Evolutionary conservation across 2,329 filamentous ascomycete genomes (phyloP), one percentile per base, ranked within the genome.

Genomic region (Lasiodiplodia hormozganensis): DNA sequence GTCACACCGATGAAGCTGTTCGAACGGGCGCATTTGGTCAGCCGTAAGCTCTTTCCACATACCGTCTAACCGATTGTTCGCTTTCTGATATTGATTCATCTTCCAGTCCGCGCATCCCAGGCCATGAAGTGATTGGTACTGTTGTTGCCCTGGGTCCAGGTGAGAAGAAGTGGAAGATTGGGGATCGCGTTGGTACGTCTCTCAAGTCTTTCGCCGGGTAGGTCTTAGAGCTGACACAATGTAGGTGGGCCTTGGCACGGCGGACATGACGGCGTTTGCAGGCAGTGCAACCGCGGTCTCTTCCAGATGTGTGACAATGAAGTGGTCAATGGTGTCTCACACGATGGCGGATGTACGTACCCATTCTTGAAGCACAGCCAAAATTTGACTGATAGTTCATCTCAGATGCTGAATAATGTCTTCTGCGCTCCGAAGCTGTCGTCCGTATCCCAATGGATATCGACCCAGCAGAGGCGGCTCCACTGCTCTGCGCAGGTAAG

Each of bases 41-140:
- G 53, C 73, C 84, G 23, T 89, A 62, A 74, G 72, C 14, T 38
- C 28, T 7, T 28, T 28, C 25, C 25, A 28, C 25, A 28, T 5
- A 3, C 25, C 3, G 3, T 28, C 25, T 28, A 28, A 5, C 25
- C 25, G 2, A 49, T 10, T 52, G 6, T 8, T 4, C 40, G 3
- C 38, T 40, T 38, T 16, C 21, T 38, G n/a, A 38, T 8, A 11
- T 23, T 47, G 43, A 67, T 3, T n/a, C 11, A 2, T 25, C 10
- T 34, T 25, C 4, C 25, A 68, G 67, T 73, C 90, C 90, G 1
- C 84, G 87, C 6, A 79, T 89, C 2, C 88, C 90, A 0, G 92
- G 92, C 23, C 92, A 94, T 78, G 91, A 94, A 76, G 81, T 90
- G 40, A 86, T 94, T 67, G 91, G 91, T 11, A 86, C 87, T 14